These are phyloP conservation scores for Fusarium sarcochroum DNA, from an alignment of 2,329 filamentous ascomycete species.

Conservation along the genomic window DNA sequence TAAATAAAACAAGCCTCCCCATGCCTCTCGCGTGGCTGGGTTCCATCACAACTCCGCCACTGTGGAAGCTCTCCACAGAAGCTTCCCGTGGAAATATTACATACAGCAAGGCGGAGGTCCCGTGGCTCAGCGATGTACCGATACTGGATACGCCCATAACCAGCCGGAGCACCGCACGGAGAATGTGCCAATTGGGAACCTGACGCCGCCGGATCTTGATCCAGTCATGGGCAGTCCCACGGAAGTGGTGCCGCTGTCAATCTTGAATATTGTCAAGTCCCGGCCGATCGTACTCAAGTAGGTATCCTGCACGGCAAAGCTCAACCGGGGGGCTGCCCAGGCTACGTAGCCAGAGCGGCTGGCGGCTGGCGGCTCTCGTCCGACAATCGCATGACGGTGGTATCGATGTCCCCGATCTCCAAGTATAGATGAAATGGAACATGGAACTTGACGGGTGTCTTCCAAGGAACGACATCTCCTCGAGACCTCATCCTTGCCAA, in stretches of 20 bases:
- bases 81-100: constrained; percentile 16
- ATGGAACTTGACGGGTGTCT: neutral
- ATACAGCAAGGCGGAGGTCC: neutral
- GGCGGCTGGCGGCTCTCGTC: constrained; percentile 10
- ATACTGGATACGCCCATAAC: neutral
- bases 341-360: neutral
- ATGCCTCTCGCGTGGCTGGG: constrained; percentile 5
- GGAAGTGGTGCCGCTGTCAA: constrained; percentile 29
- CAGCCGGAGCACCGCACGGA: constrained; percentile 2
- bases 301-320: constrained; percentile 10
- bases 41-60: constrained; percentile 16
- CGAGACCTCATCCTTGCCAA: constrained; percentile 4
- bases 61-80: constrained; percentile 26
- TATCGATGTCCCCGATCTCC: constrained; percentile 24
- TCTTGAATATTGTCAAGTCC: constrained; percentile 31
- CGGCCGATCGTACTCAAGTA: constrained; percentile 28
- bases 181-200: constrained; percentile 15
- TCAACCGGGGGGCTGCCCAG: constrained; percentile 10
- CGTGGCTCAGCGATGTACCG: constrained; percentile 1
- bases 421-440: neutral
- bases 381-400: constrained; percentile 7
- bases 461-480: constrained; percentile 19
- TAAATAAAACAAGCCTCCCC: constrained; percentile 3
- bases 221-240: constrained; percentile 25
- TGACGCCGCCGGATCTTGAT: constrained; percentile 34